Conservation (phyloP, 1,139 yeast species). For the Pichia sp. region DNA sequence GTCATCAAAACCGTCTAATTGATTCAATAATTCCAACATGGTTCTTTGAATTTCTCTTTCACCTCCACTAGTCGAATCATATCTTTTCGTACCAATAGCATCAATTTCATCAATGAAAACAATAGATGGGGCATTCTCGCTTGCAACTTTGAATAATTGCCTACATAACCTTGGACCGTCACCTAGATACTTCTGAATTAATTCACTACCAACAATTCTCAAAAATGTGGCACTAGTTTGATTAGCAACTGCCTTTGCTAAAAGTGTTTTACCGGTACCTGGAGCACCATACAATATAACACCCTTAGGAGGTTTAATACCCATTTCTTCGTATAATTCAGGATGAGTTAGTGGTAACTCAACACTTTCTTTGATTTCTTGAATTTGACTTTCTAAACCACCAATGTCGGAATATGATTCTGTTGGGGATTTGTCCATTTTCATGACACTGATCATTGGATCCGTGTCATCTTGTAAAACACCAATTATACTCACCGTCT, state of each 20-base stretch:
- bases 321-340: conserved; percentile 97
- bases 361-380: conserved; percentile 96
- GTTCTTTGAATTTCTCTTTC: conserved; percentile 98
- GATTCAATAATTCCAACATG: conserved; percentile 93
- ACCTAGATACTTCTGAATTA: conserved; percentile 94
- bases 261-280: conserved; percentile 95
- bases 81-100: conserved; percentile 97
- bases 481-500: conserved; percentile 91
- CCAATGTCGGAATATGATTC: conserved; percentile 97
- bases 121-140: conserved; percentile 95
- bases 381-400: conserved; percentile 92
- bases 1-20: conserved; percentile 96
- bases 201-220: conserved; percentile 94
- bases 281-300: conserved; percentile 98
- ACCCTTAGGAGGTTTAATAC: conserved; percentile 98
- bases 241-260: conserved; percentile 98
- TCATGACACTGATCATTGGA: conserved; percentile 97
- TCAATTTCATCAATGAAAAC: conserved; percentile 98
- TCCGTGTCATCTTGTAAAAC: conserved; percentile 95
- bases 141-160: conserved; percentile 94
- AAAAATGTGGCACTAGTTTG: conserved; percentile 95
- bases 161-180: conserved; percentile 96
- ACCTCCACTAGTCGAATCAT: conserved; percentile 94
- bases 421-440: conserved; percentile 90
- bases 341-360: conserved; percentile 97